Evolutionary conservation across 225 moss, liverwort and hornwort species (phyloP).

Genomic region (Pseudoscleropodium purum): DNA sequence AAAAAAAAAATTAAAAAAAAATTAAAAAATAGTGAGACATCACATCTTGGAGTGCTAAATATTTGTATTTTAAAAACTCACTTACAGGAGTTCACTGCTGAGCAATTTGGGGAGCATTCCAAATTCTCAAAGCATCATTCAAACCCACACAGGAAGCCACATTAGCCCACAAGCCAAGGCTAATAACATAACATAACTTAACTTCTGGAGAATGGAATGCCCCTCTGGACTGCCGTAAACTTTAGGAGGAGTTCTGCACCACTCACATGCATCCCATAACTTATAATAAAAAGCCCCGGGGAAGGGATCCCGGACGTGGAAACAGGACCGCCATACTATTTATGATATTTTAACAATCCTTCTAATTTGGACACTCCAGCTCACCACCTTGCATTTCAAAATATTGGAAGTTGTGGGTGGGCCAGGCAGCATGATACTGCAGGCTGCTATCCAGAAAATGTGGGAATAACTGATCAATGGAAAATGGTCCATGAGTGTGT

Average conservation of each 20-base stretch:
- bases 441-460: no score
- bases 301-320: no score
- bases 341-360: background rate
- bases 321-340: background rate
- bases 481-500: no score
- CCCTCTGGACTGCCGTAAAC: background rate
- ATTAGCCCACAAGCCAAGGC: background rate
- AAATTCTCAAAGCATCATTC: background rate
- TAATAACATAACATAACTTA: background rate
- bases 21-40: no score
- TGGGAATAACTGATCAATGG: no score
- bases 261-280: background rate
- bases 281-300: background rate
- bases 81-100: no score
- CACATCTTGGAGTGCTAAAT: background rate
- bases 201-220: no score
- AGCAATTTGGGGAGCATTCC: background rate
- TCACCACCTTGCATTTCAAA: background rate
- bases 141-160: no score
- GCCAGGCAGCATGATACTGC: no score
- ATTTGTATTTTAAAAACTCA: no score
- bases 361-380: background rate
- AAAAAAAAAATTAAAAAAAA: no score
- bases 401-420: no score
- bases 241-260: background rate